Base-by-base conservation (phyloP, 371 early-diverging fungal species). In the Mucor circinelloides region DNA sequence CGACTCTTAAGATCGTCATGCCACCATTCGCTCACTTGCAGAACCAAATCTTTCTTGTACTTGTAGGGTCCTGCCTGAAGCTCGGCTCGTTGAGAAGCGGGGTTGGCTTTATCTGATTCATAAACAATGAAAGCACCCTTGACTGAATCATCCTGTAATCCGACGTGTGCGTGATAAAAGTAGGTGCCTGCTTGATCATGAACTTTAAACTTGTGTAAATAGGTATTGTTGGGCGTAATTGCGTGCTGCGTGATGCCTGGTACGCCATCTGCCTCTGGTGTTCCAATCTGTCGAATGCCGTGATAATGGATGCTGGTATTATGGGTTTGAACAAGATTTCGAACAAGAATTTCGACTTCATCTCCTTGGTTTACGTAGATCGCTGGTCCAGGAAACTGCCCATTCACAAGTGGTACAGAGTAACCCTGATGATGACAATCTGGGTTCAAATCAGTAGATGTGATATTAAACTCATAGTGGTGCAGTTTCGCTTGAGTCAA, bases 321-420 rank as follows among this genome's bases (percentile, higher is more conserved):
- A 3, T 38, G 48, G 4, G 21, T 17, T 0, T 27, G 3, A 8
- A 65, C 10, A 7, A 42, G n/a, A 48, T 87, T 87, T 3, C 66
- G 68, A 17, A 87, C 80, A 7, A 73, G 62, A 6, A 87, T 62
- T 8, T 74, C 74, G 0, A 86, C 59, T 38, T 73, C 74, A 61
- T 85, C 85, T 1, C 79, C 84, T 60, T 64, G 46, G 19, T 63
- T 69, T 1, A 70, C 81, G 13, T 73, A 52, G 8, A 87, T 72
- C 1, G 75, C 40, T 5, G 87, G 87, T 8, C 80, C 87, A 10
- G 83, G 85, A 40, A 81, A 84, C 60, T 80, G 76, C 12, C 80
- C 80, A 48, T 87, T 87, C 59, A 85, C 65, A 7, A 72, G 38
- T 13, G 79, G 68, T 2, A 63, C 64, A 0, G 23, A 30, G 25